These are phyloP conservation scores for Cordyceps javanica DNA, from an alignment of 2,329 filamentous ascomycete genomes.

Conservation along the genomic window DNA sequence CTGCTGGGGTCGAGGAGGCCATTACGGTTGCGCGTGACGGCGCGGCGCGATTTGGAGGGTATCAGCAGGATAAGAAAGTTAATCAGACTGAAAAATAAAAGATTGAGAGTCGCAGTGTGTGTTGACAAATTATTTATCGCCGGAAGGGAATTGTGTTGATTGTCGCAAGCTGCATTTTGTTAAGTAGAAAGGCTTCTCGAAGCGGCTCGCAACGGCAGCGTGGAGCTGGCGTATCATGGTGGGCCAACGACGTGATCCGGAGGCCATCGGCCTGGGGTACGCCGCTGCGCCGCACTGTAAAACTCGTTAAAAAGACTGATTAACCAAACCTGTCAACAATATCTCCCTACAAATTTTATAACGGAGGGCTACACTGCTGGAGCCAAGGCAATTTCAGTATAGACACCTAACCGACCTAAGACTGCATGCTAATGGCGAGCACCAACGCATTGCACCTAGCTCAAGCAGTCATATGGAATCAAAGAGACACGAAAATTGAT, in stretches of 20 bases:
- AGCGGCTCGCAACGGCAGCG: neutral
- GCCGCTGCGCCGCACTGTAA: neutral
- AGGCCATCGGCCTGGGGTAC: neutral
- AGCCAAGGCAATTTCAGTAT: too few species aligned
- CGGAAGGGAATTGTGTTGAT: neutral
- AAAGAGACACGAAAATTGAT: too few species aligned
- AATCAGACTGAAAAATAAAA: neutral
- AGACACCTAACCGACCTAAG: too few species aligned
- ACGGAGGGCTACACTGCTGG: too few species aligned
- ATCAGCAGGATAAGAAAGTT: neutral
- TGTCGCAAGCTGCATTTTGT: neutral
- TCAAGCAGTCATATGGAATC: too few species aligned
- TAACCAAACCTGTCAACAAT: too few species aligned
- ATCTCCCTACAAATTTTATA: too few species aligned
- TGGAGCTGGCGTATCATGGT: neutral
- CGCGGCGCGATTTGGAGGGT: neutral
- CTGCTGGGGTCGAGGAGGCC: neutral
- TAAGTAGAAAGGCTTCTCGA: neutral
- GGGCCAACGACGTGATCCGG: neutral
- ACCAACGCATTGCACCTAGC: too few species aligned
- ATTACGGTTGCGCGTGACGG: neutral
- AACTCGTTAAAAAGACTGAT: too few species aligned
- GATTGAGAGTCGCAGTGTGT: neutral
- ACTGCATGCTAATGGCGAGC: too few species aligned
- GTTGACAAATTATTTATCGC: neutral